Evolutionary conservation across 2,329 filamentous ascomycete species (phyloP), one percentile per base, ranked within the genome.

Genomic region (Verticillium tricorpus): DNA sequence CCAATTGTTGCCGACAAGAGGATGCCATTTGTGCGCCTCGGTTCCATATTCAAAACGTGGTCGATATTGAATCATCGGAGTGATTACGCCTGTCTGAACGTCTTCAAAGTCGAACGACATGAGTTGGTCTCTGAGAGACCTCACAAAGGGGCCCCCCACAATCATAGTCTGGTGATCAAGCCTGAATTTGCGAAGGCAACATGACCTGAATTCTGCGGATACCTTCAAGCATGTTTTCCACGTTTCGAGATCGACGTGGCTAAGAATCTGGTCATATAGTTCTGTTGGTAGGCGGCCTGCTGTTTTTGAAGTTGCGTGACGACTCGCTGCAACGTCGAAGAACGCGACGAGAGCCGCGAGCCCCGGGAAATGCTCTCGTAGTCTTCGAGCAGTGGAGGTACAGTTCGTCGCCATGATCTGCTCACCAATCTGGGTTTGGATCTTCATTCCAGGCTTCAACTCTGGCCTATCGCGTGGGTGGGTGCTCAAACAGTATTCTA

Each of bases 341-440:
- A 69, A 67, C 32, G 66, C 66, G 56, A 68, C 61, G n/a, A 69
- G 65, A 12, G 66, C 63, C 15, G 62, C 62, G 22, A 68, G 59
- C 11, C 66, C 66, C 12, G 65, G 60, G 34, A 66, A 68, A 0
- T 61, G 40, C 2, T 5, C 19, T 35, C 58, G 59, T 15, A 69
- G 61, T 55, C 7, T 11, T 35, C 7, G 6, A 35, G 34, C 9
- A 35, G 34, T 35, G 14, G 34, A 35, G 34, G 14, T 35, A 35
- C 34, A 35, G 34, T 35, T 35, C 5, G 2, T 14, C 34, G 5
- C 3, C 34, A 35, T 35, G 6, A 63, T 54, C 1, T 15, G 2
- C 60, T 63, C 60, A 2, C 61, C 61, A 6, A 15, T 35, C 3
- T 32, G 35, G 45, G 15, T 2, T 57, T 56, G 17, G 11, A 5